Base-by-base conservation (phyloP, 2,329 filamentous ascomycete genomes). In the Calonectria ilicicola region DNA sequence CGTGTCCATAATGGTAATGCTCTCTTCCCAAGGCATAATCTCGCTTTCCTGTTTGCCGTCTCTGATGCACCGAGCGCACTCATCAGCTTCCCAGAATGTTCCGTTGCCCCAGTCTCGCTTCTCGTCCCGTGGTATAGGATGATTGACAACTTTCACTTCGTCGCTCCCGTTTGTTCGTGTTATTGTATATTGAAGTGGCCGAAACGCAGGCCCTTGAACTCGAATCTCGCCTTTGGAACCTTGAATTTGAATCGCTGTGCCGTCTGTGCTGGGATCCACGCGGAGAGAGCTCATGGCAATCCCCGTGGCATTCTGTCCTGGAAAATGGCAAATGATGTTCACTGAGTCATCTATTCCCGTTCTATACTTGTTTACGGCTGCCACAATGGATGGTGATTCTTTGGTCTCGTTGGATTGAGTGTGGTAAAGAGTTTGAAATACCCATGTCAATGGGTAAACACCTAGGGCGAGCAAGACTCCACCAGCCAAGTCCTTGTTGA, bases 11-110 rank as follows among this genome's bases (percentile, higher is more conserved):
- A 98, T 95, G 56, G 92, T 89, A 67, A 97, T 87, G 80, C 93
- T 96, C 88, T 98, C 95, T 60, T 90, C 88, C 87, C 91, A 90
- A 23, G 92, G 91, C 83, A 97, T 85, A 15, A 88, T 89, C 60
- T 89, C 88, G 81, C 94, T 95, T 86, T 97, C 93, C 79, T 92
- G 89, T 84, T 91, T 91, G n/a, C 95, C 94, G 81, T 97, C 94
- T 49, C 93, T 88, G 69, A 98, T 81, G 75, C 93, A 94, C 60
- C 92, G 88, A 29, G 93, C 94, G 75, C 91, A 93, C 86, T 95
- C 94, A 82, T 96, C 94, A 1, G 94, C 94, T 82, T 96, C 93
- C 93, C 93, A 96, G 85, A 94, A 96, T 94, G 97, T 96, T 60
- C 95, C 95, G 74, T 94, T 92, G 15, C 94, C 95, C 84, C 85